phyloP scores from a whole-genome alignment of 352 stramenopile genomes.

The Phytopythium boreale region DNA sequence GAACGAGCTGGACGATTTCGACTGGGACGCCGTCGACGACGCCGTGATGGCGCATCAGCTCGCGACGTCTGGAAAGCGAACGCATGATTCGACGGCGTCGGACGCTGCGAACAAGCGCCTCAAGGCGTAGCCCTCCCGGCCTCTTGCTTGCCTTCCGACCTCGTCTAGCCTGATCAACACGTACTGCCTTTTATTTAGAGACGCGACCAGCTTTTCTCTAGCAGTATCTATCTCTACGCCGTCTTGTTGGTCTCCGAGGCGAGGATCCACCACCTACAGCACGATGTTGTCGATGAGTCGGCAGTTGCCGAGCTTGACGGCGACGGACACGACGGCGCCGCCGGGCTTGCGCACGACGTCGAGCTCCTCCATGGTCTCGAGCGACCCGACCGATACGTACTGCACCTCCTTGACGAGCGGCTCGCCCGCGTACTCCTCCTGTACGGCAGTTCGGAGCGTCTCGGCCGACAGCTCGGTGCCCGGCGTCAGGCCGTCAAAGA shows the following conservation, averaged over 20 bases:
- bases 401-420: constrained; percentile 92
- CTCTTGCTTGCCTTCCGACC: neutral
- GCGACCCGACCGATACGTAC: constrained; percentile 95
- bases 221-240: neutral
- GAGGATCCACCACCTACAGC: constrained; percentile 24
- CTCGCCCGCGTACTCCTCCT: constrained; percentile 70
- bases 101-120: neutral
- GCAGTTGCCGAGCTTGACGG: constrained; percentile 93
- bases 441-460: constrained; percentile 38
- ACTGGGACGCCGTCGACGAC: constrained; percentile 59
- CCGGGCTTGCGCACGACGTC: constrained; percentile 54
- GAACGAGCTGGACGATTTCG: constrained; percentile 55
- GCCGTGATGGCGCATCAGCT: constrained; percentile 1
- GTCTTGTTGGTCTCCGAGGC: neutral
- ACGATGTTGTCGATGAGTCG: constrained; percentile 98
- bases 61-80: neutral
- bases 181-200: neutral
- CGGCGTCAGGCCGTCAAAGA: constrained; percentile 32
- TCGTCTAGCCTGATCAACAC: neutral
- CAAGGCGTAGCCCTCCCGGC: neutral
- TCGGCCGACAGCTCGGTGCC: constrained; percentile 24
- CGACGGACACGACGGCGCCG: constrained; percentile 93
- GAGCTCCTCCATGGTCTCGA: constrained; percentile 94
- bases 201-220: neutral
- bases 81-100: neutral